phyloP scores from a whole-genome alignment of 306 rosid species.

The Malus sieversii region DNA sequence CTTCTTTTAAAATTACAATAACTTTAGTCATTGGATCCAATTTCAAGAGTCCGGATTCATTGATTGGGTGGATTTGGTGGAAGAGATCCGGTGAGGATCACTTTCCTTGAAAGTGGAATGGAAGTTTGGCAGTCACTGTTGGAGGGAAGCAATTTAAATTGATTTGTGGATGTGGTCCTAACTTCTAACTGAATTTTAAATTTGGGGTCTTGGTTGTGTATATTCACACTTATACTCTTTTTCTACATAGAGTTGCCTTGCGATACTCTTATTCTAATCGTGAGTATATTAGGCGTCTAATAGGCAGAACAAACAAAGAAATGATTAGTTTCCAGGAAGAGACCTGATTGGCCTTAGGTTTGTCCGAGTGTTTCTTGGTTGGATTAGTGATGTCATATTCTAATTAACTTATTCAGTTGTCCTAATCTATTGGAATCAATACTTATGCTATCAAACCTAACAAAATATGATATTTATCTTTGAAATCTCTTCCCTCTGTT shows the following conservation, averaged over 20 bases:
- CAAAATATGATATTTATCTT: background rate
- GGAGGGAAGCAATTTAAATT: background rate
- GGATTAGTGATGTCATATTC: background rate
- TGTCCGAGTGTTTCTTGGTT: background rate
- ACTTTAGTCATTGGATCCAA: too few species aligned
- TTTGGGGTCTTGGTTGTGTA: background rate
- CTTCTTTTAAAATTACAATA: too few species aligned
- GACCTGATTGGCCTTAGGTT: background rate
- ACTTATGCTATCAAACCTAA: background rate
- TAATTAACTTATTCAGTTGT: background rate
- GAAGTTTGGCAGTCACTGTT: background rate
- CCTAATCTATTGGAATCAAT: background rate
- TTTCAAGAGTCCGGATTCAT: fast-evolving
- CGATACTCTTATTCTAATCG: background rate
- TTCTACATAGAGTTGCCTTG: background rate
- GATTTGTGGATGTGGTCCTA: background rate
- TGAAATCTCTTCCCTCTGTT: background rate
- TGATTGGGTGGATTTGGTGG: fast-evolving
- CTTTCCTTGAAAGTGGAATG: background rate
- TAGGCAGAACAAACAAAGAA: background rate
- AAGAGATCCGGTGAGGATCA: too few species aligned
- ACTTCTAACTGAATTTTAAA: background rate
- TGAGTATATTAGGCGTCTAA: background rate
- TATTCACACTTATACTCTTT: background rate
- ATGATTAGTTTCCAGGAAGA: background rate